Base-by-base conservation (phyloP, 1,284 basidiomycete genomes). In the Ceratobasidium theobromae region DNA sequence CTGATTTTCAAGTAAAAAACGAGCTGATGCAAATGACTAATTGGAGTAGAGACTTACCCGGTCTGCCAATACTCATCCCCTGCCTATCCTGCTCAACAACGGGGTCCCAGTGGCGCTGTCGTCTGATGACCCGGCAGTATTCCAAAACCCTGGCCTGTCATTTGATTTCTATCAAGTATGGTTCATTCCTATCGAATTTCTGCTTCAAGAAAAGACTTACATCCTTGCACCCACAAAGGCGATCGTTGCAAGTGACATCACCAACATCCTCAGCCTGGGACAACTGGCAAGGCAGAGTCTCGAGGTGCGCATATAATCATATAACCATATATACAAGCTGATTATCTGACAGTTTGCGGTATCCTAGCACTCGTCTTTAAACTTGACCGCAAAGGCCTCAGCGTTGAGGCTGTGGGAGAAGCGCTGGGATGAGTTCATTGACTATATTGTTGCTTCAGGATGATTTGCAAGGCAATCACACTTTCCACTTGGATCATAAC, bases 41-140 rank as follows among this genome's bases (percentile, higher is more conserved):
- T 38, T 38, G n/a, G n/a, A 38, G 16, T 33, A 71, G 68, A 69
- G 71, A 9, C 65, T 71, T 21, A 72, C 71, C 5, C 66, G 68
- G 1, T 66, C 68, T 1, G 70, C 70, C 40, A 67, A 68, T 16
- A 65, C 46, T n/a, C 72, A 73, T 62, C 71, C 72, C 3, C 53
- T 72, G 12, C 69, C 69, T 5, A 58, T 70, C 0, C 48, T 76
- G 48, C 69, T 76, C 3, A 70, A 73, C 57, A 33, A 72, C 32
- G 69, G 71, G 40, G 71, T 76, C 0, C 70, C 73, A 16, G 70
- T 75, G 8, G 72, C 72, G 2, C 67, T 76, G 4, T 70, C 60
- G 1, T 72, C 68, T 25, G 75, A 76, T 65, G 75, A 76, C 45
- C 73, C 75, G 1, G 69, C 71, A 16, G 70, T 74, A 33, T 76